Evolutionary conservation across 2,329 filamentous ascomycete species (phyloP).

Genomic region (Exserohilum rostratum): DNA sequence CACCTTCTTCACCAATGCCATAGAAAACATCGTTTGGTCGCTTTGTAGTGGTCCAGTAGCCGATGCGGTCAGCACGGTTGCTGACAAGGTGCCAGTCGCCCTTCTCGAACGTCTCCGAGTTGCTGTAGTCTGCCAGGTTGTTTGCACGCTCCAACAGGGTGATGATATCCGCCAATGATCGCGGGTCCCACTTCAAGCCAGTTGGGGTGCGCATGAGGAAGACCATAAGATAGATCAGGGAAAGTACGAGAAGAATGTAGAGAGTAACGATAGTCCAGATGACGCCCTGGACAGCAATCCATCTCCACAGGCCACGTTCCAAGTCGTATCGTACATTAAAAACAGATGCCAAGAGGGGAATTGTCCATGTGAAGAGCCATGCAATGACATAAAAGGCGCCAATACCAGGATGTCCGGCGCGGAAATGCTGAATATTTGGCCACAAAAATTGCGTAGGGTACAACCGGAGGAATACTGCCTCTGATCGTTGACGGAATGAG

Average conservation of each 20-base stretch:
- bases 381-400: slow-evolving; percentile 70
- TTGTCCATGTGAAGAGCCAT: slow-evolving; percentile 79
- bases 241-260: slow-evolving; percentile 70
- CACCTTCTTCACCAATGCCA: slow-evolving; percentile 71
- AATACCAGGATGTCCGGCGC: slow-evolving; percentile 70
- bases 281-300: slow-evolving; percentile 78
- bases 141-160: slow-evolving; percentile 82
- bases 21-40: slow-evolving; percentile 74
- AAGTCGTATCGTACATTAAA: slow-evolving; percentile 70
- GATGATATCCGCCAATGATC: slow-evolving; percentile 80
- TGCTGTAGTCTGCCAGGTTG: slow-evolving; percentile 72
- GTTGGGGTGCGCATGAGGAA: slow-evolving; percentile 71
- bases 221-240: slow-evolving; percentile 64
- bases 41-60: slow-evolving; percentile 80
- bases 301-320: slow-evolving; percentile 71
- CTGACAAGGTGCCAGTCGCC: slow-evolving; percentile 60
- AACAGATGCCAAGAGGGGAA: slow-evolving; percentile 79
- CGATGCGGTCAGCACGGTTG: slow-evolving; percentile 72
- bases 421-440: slow-evolving; percentile 70
- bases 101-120: slow-evolving; percentile 66
- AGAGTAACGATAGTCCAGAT: slow-evolving; percentile 78
- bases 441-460: slow-evolving; percentile 69
- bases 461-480: slow-evolving; percentile 68
- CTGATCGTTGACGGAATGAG: slow-evolving; percentile 63
- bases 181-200: slow-evolving; percentile 83